phyloP scores from a whole-genome alignment of 2,329 filamentous ascomycete species.

The Sclerotinia subarctica region DNA sequence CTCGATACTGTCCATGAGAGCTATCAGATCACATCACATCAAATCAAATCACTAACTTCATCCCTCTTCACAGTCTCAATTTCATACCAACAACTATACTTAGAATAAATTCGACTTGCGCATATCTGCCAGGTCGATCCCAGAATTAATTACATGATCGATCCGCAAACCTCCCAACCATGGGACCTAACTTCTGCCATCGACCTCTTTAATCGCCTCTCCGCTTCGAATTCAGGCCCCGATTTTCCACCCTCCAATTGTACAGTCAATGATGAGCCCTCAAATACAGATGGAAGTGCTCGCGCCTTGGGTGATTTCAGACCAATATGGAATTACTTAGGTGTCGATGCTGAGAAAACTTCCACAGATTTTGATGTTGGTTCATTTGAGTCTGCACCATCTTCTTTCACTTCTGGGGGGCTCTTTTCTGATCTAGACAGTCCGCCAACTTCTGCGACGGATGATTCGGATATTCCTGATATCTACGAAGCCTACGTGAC shows the following conservation, averaged over 20 bases:
- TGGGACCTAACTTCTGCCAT: conserved; percentile 22
- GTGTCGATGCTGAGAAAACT: not conserved
- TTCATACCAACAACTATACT: not conserved
- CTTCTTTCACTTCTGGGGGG: conserved; percentile 6
- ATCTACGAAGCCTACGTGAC: conserved; percentile 4
- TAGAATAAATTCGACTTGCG: conserved; percentile 8
- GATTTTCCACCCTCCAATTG: not conserved
- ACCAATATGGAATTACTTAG: conserved; percentile 10
- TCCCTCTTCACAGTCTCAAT: not conserved
- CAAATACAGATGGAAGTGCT: not conserved
- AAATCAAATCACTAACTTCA: not conserved
- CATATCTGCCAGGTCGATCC: not conserved
- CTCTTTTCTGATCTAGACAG: not conserved
- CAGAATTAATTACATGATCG: conserved; percentile 10
- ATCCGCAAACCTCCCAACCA: not conserved
- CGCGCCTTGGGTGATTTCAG: conserved; percentile 13
- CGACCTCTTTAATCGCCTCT: conserved; percentile 19
- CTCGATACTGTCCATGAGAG: not conserved
- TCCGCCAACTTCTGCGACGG: not conserved
- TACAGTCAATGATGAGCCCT: not conserved
- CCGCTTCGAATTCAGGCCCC: not conserved
- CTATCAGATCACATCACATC: not conserved
- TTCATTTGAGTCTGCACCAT: conserved; percentile 3
- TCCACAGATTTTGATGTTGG: not conserved
- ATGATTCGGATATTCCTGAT: conserved; percentile 1